Conservation (phyloP, 2,329 filamentous ascomycete species). For the Cercospora sesami region DNA sequence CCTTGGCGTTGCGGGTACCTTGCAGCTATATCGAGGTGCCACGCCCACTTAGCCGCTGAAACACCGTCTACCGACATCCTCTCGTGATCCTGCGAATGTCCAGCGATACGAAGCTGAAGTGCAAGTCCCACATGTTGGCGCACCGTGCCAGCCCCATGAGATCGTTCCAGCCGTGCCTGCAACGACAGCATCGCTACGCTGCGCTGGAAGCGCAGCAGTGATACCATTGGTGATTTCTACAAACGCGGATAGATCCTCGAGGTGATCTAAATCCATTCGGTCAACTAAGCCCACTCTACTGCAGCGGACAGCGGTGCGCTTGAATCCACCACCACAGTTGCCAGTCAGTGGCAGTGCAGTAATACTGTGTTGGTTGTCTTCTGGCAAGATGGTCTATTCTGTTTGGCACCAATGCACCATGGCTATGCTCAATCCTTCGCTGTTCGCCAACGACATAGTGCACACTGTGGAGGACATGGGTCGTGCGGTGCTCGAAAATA, state of each 20-base stretch:
- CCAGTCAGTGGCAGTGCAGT: not conserved
- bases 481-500: not conserved
- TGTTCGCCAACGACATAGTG: not conserved
- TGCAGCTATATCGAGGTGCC: not conserved
- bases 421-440: not conserved
- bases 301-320: not conserved
- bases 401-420: not conserved
- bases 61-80: not conserved
- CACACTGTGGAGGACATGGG: not conserved
- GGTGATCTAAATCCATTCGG: not conserved
- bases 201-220: not conserved
- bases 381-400: not conserved
- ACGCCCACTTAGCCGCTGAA: not conserved
- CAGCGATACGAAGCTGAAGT: not conserved
- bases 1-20: not conserved
- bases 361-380: not conserved
- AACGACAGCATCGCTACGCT: not conserved
- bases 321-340: not conserved
- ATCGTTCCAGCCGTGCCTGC: too few relatives aligned
- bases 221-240: not conserved
- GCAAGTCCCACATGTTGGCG: not conserved
- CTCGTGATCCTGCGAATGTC: not conserved
- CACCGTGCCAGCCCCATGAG: not conserved
- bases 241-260: not conserved
- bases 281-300: not conserved